Base-by-base conservation (phyloP, 345 rosid genomes). In the Adansonia digitata region DNA sequence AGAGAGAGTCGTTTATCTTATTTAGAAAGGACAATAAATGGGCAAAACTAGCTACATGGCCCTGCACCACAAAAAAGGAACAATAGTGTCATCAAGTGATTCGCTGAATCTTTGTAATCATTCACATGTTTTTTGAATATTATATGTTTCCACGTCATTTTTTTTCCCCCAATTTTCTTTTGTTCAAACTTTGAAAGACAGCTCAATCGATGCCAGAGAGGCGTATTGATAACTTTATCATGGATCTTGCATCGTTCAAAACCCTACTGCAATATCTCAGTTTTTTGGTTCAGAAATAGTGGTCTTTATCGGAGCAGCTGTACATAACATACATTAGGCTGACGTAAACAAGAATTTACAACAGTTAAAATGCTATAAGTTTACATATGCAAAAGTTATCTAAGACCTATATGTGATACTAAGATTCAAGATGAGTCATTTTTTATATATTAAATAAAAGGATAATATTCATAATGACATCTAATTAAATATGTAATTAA, bases 31-130 rank as follows among this genome's bases (percentile, higher is more conserved):
- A 71, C 69, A 74, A 78, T 52, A 70, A 73, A 45, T 59, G 48
- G 79, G 76, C 37, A 64, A n/a, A 69, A 69, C 31, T 8, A 29
- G 59, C 67, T 43, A 73, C 61, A 52, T 73, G 74, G 66, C 34
- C 34, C 75, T 74, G 80, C 76, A 74, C 80, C 80, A 49, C 80
- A 80, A 70, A 75, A 60, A 42, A 18, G 77, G 68, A 76, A 74
- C 82, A 74, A 49, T 66, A 27, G 57, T 73, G 72, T 51, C 68
- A 74, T 73, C 61, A 49, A 76, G 52, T 49, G 86, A 85, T 85
- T 80, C 79, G 4, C 81, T 71, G 61, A 72, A 81, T 77, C 77
- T 45, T 73, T 73, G 71, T 75, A 65, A 77, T 82, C 77, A 70
- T 76, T 77, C 71, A 37, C 63, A 29, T 72, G 39, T 75, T 51